Conservation (phyloP, 2,329 filamentous ascomycete species). For the Coniochaeta ligniaria region DNA sequence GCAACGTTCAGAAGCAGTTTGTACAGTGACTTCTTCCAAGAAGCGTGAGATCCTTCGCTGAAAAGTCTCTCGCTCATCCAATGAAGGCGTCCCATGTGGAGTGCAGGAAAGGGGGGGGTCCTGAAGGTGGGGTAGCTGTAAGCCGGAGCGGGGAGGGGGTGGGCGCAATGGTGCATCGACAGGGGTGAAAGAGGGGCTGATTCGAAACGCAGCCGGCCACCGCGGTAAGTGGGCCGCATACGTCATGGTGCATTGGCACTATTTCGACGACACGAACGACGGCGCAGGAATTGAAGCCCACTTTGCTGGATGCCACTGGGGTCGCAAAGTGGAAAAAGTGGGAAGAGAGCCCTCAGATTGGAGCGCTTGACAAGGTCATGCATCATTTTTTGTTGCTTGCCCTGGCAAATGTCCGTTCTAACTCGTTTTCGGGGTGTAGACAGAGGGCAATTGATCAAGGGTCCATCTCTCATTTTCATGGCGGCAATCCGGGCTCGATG, state of each 20-base stretch:
- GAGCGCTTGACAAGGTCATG: not conserved
- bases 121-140: not conserved
- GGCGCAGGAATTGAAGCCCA: not conserved
- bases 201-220: not conserved
- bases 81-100: not conserved
- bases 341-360: not conserved
- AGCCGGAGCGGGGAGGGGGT: not conserved
- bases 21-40: not conserved
- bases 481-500: not conserved
- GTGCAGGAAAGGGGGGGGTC: not conserved
- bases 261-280: slow-evolving; percentile 1
- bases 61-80: not conserved
- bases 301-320: not conserved
- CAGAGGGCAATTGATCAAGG: too few relatives aligned
- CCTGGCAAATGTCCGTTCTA: not conserved
- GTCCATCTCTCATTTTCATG: too few relatives aligned
- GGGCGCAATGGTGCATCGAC: not conserved
- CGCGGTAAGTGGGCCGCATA: not conserved
- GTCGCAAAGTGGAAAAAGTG: not conserved
- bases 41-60: not conserved
- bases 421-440: too few relatives aligned
- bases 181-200: not conserved
- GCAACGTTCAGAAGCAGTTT: not conserved
- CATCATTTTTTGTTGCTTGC: not conserved
- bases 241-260: not conserved